Evolutionary conservation across 495 filamentous ascomycete species (phyloP).

Genomic region (Acidomyces sp.): DNA sequence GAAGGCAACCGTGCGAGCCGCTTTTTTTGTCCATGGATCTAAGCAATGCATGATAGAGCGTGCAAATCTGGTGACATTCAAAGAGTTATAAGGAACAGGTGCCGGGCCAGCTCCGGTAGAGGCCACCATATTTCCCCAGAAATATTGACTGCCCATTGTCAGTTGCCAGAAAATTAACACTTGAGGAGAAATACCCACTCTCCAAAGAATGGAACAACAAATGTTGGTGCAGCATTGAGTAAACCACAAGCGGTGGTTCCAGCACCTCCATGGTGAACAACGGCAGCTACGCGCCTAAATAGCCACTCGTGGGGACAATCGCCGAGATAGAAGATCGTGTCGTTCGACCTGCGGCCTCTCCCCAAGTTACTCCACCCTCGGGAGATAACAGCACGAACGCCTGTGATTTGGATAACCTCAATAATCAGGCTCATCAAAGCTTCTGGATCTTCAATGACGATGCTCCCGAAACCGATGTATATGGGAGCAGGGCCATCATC

Average conservation of each 20-base stretch:
- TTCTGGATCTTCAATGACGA: conserved; percentile 64
- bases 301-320: conserved; percentile 77
- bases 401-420: conserved; percentile 49
- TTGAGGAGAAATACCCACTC: too few relatives aligned
- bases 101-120: conserved; percentile 56
- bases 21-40: conserved; percentile 33
- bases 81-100: conserved; percentile 55
- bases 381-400: conserved; percentile 61
- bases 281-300: conserved; percentile 58
- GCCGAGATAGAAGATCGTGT: conserved; percentile 50
- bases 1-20: neutral
- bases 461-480: conserved; percentile 74
- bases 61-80: conserved; percentile 50
- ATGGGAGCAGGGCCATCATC: conserved; percentile 53
- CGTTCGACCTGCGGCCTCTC: too few relatives aligned
- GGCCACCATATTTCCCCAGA: conserved; percentile 69
- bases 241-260: conserved; percentile 71
- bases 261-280: conserved; percentile 73
- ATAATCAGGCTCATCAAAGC: conserved; percentile 54
- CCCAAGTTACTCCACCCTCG: conserved; percentile 73
- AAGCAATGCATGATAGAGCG: conserved; percentile 47
- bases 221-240: conserved; percentile 52
- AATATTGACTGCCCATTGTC: too few relatives aligned
- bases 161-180: too few relatives aligned
- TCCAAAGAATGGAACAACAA: conserved; percentile 74